Conservation (phyloP, 2,329 filamentous ascomycete species). For the Tolypocladium ophioglossoides region DNA sequence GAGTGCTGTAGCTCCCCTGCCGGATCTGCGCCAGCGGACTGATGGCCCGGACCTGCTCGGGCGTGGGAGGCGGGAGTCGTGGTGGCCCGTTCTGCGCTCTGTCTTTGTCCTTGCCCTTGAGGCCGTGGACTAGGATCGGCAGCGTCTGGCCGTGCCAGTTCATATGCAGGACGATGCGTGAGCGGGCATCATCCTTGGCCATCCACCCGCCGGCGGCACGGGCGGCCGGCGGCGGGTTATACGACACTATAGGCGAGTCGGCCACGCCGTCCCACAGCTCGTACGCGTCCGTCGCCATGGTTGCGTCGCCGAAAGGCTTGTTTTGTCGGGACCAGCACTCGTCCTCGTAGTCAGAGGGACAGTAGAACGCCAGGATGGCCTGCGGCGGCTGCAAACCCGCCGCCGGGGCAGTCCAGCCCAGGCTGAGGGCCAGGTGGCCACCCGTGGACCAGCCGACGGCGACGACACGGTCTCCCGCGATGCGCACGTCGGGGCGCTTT, state of each 20-base stretch:
- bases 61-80: slow-evolving; percentile 1
- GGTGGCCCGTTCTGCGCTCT: not conserved
- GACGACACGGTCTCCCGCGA: slow-evolving; percentile 22
- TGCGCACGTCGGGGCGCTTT: not conserved
- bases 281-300: slow-evolving; percentile 7
- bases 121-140: slow-evolving; percentile 21
- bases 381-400: slow-evolving; percentile 23
- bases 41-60: slow-evolving; percentile 7
- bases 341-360: slow-evolving; percentile 25
- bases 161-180: slow-evolving; percentile 27
- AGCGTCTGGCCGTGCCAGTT: slow-evolving; percentile 28
- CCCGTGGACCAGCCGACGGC: slow-evolving; percentile 39
- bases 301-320: slow-evolving; percentile 3
- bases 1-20: slow-evolving; percentile 16
- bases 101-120: slow-evolving; percentile 7
- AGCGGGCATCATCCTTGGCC: slow-evolving; percentile 19
- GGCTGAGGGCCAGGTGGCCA: slow-evolving; percentile 32
- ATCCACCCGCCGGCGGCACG: slow-evolving; percentile 11
- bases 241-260: slow-evolving; percentile 13
- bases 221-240: not conserved
- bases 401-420: slow-evolving; percentile 23
- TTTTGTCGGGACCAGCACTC: slow-evolving; percentile 9
- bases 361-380: slow-evolving; percentile 35
- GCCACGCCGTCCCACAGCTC: slow-evolving; percentile 16
- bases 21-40: slow-evolving; percentile 21